phyloP scores from a whole-genome alignment of 1,284 basidiomycete genomes.

The Ustilago cynodontis region DNA sequence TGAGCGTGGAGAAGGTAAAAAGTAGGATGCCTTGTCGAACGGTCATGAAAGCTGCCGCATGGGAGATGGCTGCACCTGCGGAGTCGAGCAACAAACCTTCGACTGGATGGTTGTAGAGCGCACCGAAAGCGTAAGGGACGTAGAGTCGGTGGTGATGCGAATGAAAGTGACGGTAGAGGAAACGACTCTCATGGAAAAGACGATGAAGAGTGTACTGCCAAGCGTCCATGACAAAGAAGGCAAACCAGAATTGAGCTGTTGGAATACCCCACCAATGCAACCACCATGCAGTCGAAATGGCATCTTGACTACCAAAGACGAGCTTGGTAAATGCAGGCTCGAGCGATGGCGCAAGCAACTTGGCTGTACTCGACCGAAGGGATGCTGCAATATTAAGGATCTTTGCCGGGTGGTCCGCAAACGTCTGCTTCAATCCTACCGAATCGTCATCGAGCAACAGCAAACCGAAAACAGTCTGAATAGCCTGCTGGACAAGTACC shows the following conservation, averaged over 20 bases:
- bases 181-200: slow-evolving; percentile 89
- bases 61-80: slow-evolving; percentile 83
- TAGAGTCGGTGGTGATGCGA: slow-evolving; percentile 96
- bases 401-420: slow-evolving; percentile 73
- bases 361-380: slow-evolving; percentile 23
- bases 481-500: slow-evolving; percentile 84
- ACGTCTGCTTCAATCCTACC: slow-evolving; percentile 48
- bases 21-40: slow-evolving; percentile 83
- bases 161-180: slow-evolving; percentile 91
- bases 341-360: slow-evolving; percentile 20
- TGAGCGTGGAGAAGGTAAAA: slow-evolving; percentile 85
- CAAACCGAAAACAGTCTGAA: slow-evolving; percentile 84
- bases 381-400: slow-evolving; percentile 36
- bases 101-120: slow-evolving; percentile 96
- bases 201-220: slow-evolving; percentile 99
- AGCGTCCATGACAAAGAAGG: slow-evolving; percentile 93
- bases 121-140: slow-evolving; percentile 96
- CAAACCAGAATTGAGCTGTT: slow-evolving; percentile 79
- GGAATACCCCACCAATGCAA: slow-evolving; percentile 97
- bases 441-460: slow-evolving; percentile 77
- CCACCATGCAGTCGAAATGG: slow-evolving; percentile 73
- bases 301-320: slow-evolving; percentile 43
- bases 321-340: slow-evolving; percentile 27
- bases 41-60: slow-evolving; percentile 79
- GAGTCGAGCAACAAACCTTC: slow-evolving; percentile 91